phyloP scores from a whole-genome alignment of 1,284 basidiomycete genomes.

The Cutaneotrichosporon sp. region DNA sequence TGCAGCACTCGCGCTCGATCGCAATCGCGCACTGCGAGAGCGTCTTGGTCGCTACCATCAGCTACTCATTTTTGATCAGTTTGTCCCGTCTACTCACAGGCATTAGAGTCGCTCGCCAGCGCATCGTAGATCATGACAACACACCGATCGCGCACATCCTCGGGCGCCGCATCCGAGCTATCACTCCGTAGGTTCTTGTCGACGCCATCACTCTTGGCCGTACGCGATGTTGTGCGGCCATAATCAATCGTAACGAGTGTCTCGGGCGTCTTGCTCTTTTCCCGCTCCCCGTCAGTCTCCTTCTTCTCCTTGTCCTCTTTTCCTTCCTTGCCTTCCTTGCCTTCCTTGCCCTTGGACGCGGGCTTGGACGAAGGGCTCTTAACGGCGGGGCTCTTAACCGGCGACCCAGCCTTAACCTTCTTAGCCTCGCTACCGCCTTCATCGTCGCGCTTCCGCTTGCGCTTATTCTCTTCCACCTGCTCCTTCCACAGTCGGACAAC shows the following conservation, averaged over 20 bases:
- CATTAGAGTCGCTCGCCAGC: constrained; percentile 75
- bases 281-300: constrained; percentile 4
- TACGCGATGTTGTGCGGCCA: constrained; percentile 58
- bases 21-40: constrained; percentile 52
- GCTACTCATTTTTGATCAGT: background rate
- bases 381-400: constrained; percentile 13
- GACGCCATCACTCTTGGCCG: constrained; percentile 68
- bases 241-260: constrained; percentile 52
- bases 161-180: constrained; percentile 60
- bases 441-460: constrained; percentile 52
- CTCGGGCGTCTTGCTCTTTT: constrained; percentile 13
- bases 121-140: constrained; percentile 88
- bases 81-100: constrained; percentile 62
- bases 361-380: constrained; percentile 7
- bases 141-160: constrained; percentile 71
- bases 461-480: constrained; percentile 72
- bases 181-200: constrained; percentile 44
- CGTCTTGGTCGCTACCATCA: constrained; percentile 45
- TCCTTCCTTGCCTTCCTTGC: constrained; percentile 6
- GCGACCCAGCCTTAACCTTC: constrained; percentile 36
- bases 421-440: constrained; percentile 37
- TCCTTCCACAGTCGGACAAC: constrained; percentile 90
- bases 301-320: background rate
- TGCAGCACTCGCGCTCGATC: constrained; percentile 54
- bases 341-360: background rate